A percentile compares a stretch with the other conserved stretches of the same genome.
These are phyloP conservation scores for Colletotrichum aenigma DNA, from an alignment of 2,329 filamentous ascomycete species.

Conservation along the genomic window DNA sequence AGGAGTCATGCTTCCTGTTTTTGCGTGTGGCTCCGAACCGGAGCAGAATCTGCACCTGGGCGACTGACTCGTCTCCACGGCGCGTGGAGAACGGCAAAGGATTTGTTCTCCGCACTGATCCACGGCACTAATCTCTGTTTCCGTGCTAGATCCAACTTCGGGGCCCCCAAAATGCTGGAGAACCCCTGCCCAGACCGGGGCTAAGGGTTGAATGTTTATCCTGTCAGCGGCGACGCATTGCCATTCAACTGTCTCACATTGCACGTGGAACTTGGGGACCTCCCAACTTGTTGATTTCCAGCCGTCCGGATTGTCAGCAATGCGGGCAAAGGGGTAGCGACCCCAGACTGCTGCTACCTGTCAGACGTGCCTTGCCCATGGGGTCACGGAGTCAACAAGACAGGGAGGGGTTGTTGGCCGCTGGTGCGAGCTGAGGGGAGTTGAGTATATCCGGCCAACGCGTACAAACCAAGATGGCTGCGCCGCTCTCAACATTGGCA, in stretches of 20 bases:
- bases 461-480: not conserved
- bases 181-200: constrained; percentile 11
- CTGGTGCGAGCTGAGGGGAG: not conserved
- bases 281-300: constrained; percentile 2
- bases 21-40: constrained; percentile 11
- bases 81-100: not conserved
- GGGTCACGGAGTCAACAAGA: not conserved
- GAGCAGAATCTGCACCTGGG: constrained; percentile 15
- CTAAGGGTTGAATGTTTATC: constrained; percentile 13
- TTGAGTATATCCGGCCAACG: constrained; percentile 12
- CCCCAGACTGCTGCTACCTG: constrained; percentile 1
- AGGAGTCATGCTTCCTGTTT: not conserved
- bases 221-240: not conserved
- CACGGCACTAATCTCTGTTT: constrained; percentile 1
- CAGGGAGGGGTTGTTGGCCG: not conserved
- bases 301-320: not conserved
- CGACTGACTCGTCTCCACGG: constrained; percentile 17
- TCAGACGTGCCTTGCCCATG: not conserved
- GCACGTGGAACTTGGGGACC: not conserved
- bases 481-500: not conserved
- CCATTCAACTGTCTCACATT: not conserved
- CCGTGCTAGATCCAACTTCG: constrained; percentile 5
- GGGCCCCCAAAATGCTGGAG: constrained; percentile 11
- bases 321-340: not conserved
- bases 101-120: constrained; percentile 12